phyloP scores from a whole-genome alignment of 2,329 filamentous ascomycete species.

The Beauveria sp. region DNA sequence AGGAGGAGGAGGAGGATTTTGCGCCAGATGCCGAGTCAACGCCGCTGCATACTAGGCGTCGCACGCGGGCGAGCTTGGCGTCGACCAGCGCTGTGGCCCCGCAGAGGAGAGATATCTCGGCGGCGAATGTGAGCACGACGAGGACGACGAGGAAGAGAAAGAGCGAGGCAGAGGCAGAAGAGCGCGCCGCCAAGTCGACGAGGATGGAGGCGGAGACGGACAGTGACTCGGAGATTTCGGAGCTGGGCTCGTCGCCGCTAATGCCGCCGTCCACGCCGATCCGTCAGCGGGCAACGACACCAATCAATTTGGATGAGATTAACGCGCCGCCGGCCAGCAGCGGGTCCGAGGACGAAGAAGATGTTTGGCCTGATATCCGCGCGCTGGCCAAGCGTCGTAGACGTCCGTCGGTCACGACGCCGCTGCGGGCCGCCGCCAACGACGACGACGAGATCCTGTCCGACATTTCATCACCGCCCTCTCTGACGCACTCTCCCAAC shows the following conservation, averaged over 20 bases:
- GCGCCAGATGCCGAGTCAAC: conserved; percentile 62
- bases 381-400: conserved; percentile 40
- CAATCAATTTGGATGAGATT: conserved; percentile 39
- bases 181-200: not conserved
- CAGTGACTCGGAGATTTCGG: conserved; percentile 33
- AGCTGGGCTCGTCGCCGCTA: conserved; percentile 31
- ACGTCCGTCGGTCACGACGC: conserved; percentile 29
- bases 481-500: conserved; percentile 60
- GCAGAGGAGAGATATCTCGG: conserved; percentile 16
- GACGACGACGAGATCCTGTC: conserved; percentile 29
- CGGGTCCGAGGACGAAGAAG: conserved; percentile 35
- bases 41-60: conserved; percentile 43
- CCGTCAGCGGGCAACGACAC: conserved; percentile 31
- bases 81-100: conserved; percentile 3
- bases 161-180: conserved; percentile 29
- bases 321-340: conserved; percentile 51
- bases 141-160: conserved; percentile 49
- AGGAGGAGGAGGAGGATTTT: conserved; percentile 30
- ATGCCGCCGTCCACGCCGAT: conserved; percentile 20
- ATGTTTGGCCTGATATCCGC: conserved; percentile 45
- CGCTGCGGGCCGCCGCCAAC: conserved; percentile 25
- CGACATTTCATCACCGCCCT: conserved; percentile 56
- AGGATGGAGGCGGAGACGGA: conserved; percentile 13
- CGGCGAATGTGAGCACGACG: conserved; percentile 22
- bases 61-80: conserved; percentile 27